phyloP scores from a whole-genome alignment of 1,284 basidiomycete species.

The Ganoderma sp. region DNA sequence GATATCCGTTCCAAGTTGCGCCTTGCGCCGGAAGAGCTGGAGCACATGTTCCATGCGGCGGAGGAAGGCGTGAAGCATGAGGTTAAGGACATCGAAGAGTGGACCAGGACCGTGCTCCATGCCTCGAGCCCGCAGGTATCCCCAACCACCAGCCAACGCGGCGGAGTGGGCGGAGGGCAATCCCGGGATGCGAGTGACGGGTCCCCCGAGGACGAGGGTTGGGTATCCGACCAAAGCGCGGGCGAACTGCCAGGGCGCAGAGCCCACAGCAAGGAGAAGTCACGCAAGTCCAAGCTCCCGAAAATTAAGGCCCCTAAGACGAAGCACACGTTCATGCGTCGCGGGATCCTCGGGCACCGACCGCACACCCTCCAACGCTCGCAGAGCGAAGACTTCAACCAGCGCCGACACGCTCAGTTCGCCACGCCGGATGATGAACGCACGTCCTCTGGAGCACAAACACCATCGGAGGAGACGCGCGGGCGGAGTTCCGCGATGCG shows the following conservation, averaged over 20 bases:
- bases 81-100: constrained; percentile 28
- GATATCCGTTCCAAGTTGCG: constrained; percentile 39
- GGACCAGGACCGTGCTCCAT: constrained; percentile 33
- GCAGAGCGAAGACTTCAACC: constrained; percentile 30
- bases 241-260: constrained; percentile 26
- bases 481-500: constrained; percentile 28
- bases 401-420: not conserved
- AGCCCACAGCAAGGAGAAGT: constrained; percentile 4
- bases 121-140: constrained; percentile 17
- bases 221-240: constrained; percentile 51
- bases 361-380: constrained; percentile 26
- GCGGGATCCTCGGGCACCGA: constrained; percentile 32
- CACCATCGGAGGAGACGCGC: constrained; percentile 27
- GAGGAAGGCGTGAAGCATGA: constrained; percentile 35
- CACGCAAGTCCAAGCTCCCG: constrained; percentile 26
- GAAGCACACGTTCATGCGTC: constrained; percentile 36
- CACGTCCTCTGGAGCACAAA: constrained; percentile 26
- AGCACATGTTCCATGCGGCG: constrained; percentile 43
- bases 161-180: constrained; percentile 4
- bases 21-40: constrained; percentile 41
- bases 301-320: constrained; percentile 33
- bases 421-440: constrained; percentile 6
- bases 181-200: constrained; percentile 47
- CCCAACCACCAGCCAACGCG: constrained; percentile 14
- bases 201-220: constrained; percentile 36